These are phyloP conservation scores for Silene latifolia DNA, from an alignment of 148 eudicot species.

Conservation along the genomic window DNA sequence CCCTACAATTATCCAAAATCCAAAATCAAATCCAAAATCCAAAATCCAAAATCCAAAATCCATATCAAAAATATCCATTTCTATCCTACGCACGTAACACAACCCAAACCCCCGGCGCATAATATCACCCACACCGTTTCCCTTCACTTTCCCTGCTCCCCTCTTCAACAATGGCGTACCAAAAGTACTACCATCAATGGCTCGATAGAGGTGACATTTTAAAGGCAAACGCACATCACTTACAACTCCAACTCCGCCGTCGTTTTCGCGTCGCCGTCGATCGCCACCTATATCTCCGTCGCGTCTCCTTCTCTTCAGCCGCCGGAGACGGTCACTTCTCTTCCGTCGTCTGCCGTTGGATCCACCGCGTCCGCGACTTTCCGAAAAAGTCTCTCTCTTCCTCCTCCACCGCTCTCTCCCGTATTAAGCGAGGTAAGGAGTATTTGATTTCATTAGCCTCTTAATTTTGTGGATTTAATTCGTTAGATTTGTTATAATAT, in stretches of 20 bases:
- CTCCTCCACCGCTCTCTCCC: conserved; percentile 52
- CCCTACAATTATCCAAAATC: too few species aligned
- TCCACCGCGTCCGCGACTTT: conserved; percentile 48
- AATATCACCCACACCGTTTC: neutral
- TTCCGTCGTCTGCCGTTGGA: conserved; percentile 40
- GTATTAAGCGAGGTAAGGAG: conserved; percentile 52
- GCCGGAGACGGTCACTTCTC: conserved; percentile 39
- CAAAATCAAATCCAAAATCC: too few species aligned
- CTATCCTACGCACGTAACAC: too few species aligned
- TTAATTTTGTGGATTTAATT: neutral
- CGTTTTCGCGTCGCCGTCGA: conserved; percentile 56
- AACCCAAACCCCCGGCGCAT: too few species aligned
- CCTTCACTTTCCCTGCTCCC: neutral
- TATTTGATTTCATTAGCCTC: too few species aligned
- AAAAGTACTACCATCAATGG: conserved; percentile 31
- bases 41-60: too few species aligned
- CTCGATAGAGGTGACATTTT: conserved; percentile 42
- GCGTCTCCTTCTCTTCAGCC: conserved; percentile 28
- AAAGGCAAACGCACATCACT: conserved; percentile 38
- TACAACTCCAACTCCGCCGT: conserved; percentile 47
- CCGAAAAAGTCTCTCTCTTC: conserved; percentile 42
- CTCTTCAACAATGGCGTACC: conserved; percentile 18
- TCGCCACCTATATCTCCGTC: conserved; percentile 37
- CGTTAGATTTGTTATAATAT: too few species aligned
- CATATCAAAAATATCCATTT: too few species aligned